Conservation (phyloP, 2,329 filamentous ascomycete genomes). For the Aureobasidium sp. region DNA sequence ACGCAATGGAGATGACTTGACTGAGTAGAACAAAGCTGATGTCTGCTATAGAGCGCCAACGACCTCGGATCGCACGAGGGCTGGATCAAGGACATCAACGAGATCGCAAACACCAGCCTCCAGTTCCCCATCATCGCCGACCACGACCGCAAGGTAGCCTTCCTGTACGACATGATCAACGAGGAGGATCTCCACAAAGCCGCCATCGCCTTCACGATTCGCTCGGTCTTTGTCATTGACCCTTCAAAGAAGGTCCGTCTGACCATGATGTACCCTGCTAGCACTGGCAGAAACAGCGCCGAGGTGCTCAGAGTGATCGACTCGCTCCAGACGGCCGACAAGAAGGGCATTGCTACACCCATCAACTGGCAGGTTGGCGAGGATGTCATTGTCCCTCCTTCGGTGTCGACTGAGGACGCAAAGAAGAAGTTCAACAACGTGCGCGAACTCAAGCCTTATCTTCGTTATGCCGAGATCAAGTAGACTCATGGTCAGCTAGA, state of each 20-base stretch:
- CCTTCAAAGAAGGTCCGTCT: slow-evolving; percentile 88
- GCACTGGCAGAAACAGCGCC: slow-evolving; percentile 61
- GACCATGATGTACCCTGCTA: slow-evolving; percentile 88
- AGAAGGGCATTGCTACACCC: slow-evolving; percentile 71
- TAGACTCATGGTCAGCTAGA: neutral
- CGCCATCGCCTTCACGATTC: slow-evolving; percentile 80
- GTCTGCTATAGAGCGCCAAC: slow-evolving; percentile 56
- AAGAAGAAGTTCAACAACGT: slow-evolving; percentile 67
- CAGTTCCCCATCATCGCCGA: slow-evolving; percentile 46
- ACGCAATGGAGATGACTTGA: neutral
- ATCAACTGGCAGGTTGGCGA: slow-evolving; percentile 53
- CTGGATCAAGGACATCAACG: slow-evolving; percentile 75
- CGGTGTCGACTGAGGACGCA: slow-evolving; percentile 75
- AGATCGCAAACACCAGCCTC: slow-evolving; percentile 38
- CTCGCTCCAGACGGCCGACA: slow-evolving; percentile 62
- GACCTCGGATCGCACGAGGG: slow-evolving; percentile 73
- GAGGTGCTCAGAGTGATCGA: slow-evolving; percentile 55
- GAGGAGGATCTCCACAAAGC: slow-evolving; percentile 31
- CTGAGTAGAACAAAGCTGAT: neutral
- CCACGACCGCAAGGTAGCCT: slow-evolving; percentile 42
- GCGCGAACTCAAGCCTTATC: slow-evolving; percentile 57
- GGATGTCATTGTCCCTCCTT: slow-evolving; percentile 86
- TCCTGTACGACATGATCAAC: slow-evolving; percentile 43
- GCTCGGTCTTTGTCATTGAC: slow-evolving; percentile 91
- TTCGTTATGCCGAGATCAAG: slow-evolving; percentile 57